Evolutionary conservation across 805 yeast genomes (phyloP).

Genomic region (Ogataea methylovora): DNA sequence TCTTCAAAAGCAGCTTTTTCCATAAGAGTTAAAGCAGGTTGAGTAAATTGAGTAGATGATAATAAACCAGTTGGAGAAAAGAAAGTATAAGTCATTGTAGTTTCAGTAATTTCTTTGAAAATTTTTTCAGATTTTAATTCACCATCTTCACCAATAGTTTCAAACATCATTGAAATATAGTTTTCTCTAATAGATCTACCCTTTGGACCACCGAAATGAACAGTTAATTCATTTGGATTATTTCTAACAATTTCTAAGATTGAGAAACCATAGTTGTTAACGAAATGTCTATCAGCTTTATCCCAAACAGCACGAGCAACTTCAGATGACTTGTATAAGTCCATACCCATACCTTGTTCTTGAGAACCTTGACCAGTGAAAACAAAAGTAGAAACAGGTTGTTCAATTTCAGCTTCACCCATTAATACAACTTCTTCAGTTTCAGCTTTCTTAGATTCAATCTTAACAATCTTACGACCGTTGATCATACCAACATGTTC

Average conservation of each 20-base stretch:
- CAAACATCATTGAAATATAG: slow-evolving; percentile 96
- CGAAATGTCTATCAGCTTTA: slow-evolving; percentile 90
- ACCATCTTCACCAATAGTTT: slow-evolving; percentile 83
- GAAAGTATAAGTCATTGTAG: slow-evolving; percentile 81
- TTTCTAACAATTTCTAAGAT: slow-evolving; percentile 90
- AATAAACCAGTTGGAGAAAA: slow-evolving; percentile 89
- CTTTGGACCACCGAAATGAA: slow-evolving; percentile 96
- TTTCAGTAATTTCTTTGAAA: slow-evolving; percentile 82
- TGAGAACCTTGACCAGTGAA: slow-evolving; percentile 99
- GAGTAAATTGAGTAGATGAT: slow-evolving; percentile 98
- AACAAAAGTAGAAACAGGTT: slow-evolving; percentile 92
- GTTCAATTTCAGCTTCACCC: slow-evolving; percentile 99
- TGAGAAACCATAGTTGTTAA: slow-evolving; percentile 93
- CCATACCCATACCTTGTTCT: slow-evolving; percentile 99
- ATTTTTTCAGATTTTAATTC: slow-evolving; percentile 84
- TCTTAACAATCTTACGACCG: slow-evolving; percentile 95
- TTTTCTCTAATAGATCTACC: slow-evolving; percentile 93
- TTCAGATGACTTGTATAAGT: slow-evolving; percentile 79
- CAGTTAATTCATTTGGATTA: slow-evolving; percentile 92
- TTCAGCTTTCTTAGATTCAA: slow-evolving; percentile 78
- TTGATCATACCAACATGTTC: slow-evolving; percentile 98
- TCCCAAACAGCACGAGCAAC: slow-evolving; percentile 98
- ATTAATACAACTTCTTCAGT: slow-evolving; percentile 69
- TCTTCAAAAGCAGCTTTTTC: slow-evolving; percentile 99
- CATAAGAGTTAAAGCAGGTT: slow-evolving; percentile 98